phyloP scores from a whole-genome alignment of 1,139 yeast genomes.

The Suhomyces kunorum region DNA sequence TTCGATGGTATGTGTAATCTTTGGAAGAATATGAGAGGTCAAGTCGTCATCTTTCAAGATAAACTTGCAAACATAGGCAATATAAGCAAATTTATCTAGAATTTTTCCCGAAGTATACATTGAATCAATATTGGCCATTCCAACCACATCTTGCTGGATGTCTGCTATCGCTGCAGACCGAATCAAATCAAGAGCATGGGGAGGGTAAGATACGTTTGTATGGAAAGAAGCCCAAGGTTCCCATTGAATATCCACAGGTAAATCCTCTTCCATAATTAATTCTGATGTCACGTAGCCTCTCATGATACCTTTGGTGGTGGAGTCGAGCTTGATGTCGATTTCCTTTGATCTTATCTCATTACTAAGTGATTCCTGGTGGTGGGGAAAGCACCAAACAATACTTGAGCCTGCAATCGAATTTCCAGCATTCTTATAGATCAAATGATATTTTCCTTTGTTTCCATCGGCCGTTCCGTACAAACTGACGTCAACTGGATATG shows the following conservation, averaged over 20 bases:
- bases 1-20: conserved; percentile 58
- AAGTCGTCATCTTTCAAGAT: conserved; percentile 51
- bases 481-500: conserved; percentile 27
- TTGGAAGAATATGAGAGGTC: conserved; percentile 47
- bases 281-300: conserved; percentile 53
- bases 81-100: conserved; percentile 72
- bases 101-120: conserved; percentile 80
- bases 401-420: conserved; percentile 32
- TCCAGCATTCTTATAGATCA: conserved; percentile 34
- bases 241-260: conserved; percentile 54
- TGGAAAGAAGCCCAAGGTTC: conserved; percentile 59
- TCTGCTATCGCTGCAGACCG: conserved; percentile 53
- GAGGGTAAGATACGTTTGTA: conserved; percentile 33
- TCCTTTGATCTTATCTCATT: conserved; percentile 20
- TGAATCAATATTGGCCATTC: conserved; percentile 62
- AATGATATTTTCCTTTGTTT: conserved; percentile 30
- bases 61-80: conserved; percentile 61
- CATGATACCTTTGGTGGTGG: conserved; percentile 72
- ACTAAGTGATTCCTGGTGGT: conserved; percentile 56
- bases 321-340: conserved; percentile 51
- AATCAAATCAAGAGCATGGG: conserved; percentile 40
- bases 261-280: conserved; percentile 49
- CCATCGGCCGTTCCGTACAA: conserved; percentile 31
- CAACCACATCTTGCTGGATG: conserved; percentile 53
- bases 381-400: conserved; percentile 62